Base-by-base conservation (phyloP, 192 early-diverging fungal genomes). In the Coemansia sp. region DNA sequence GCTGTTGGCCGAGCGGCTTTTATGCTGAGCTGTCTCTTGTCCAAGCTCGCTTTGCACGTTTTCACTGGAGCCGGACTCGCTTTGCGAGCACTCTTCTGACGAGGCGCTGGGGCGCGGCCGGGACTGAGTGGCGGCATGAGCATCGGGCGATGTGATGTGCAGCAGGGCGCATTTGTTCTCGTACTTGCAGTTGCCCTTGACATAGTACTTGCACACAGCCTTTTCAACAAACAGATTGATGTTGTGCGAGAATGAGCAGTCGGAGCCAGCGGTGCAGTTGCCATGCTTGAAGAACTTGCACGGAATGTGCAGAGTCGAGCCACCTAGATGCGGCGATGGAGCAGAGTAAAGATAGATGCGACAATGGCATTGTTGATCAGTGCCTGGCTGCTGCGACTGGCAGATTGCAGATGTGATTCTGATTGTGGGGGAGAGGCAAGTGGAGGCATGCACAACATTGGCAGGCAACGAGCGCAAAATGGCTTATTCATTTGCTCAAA, bases 231-330 rank as follows among this genome's bases (percentile, higher is more conserved):
- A 63, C n/a, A 83, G 43, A 51, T 81, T 82, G 55, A 79, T 63
- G 48, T 83, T 83, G 66, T 90, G 88, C 18, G 85, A 90, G 53
- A 90, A 90, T 53, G 77, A 77, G 51, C 88, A 90, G 45, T 83
- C 83, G 51, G 81, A 71, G 23, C 88, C 88, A 10, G 88, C 88
- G 7, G 88, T 87, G 60, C 88, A 90, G 29, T 83, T 82, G 7
- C 86, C 85, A 38, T 82, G 81, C 58, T 83, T 88, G 78, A 81
- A 88, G 63, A 90, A 90, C 70, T 90, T 90, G 79, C 88, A 89
- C 10, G 88, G 88, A 43, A 89, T 82, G 51, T 89, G 87, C 30
- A 38, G 21, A 40, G 74, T 77, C 34, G 74, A 77, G 33, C 74
- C 74, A 42, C 74, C 74, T 77, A 70, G 27, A 59, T 14, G 15